Conservation (phyloP, 768 basidiomycete species). For the Myochromella boudieri region DNA sequence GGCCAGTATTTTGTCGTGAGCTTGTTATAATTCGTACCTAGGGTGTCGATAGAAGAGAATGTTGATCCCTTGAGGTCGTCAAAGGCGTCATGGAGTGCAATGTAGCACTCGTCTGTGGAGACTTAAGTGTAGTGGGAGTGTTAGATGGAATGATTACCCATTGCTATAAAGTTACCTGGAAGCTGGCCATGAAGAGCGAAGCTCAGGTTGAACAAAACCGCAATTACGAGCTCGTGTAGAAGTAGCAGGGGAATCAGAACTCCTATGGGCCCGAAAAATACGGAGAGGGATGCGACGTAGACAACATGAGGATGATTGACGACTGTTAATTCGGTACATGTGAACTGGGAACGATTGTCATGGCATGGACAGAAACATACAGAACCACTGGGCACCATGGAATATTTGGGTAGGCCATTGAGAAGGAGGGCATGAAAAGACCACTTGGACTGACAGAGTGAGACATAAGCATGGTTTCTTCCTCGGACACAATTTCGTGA, state of each 20-base stretch:
- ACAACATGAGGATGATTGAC: constrained; percentile 31
- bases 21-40: constrained; percentile 35
- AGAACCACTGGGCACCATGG: constrained; percentile 9
- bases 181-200: constrained; percentile 36
- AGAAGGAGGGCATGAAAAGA: too few relatives aligned
- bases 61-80: constrained; percentile 35
- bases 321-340: constrained; percentile 12
- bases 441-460: too few relatives aligned
- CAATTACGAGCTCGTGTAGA: constrained; percentile 32
- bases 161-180: constrained; percentile 21
- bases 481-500: too few relatives aligned
- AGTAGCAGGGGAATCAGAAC: constrained; percentile 34
- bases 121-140: constrained; percentile 17
- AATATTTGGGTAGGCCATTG: constrained; percentile 20
- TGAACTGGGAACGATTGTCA: neutral
- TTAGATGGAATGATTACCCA: neutral
- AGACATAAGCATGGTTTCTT: too few relatives aligned
- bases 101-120: constrained; percentile 30
- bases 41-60: constrained; percentile 36
- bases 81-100: constrained; percentile 29
- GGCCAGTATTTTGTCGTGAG: constrained; percentile 35
- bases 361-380: constrained; percentile 13
- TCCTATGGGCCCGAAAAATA: constrained; percentile 45
- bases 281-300: constrained; percentile 33
- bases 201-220: constrained; percentile 31